Base-by-base conservation (phyloP, 2,329 filamentous ascomycete genomes). In the Pestalotiopsis fici region DNA sequence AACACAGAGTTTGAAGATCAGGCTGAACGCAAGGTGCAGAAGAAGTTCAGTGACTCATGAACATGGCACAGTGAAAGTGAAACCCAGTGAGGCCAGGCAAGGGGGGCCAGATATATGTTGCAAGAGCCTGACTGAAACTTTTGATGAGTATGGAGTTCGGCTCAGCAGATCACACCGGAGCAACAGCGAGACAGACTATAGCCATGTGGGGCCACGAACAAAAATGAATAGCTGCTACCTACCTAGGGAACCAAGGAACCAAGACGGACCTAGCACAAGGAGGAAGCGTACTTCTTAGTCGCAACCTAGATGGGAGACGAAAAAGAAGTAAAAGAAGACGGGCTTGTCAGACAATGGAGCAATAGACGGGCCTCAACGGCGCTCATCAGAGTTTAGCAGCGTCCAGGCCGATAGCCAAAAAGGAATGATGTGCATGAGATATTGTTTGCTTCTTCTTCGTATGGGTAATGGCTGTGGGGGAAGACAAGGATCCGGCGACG, bases 41-140 rank as follows among this genome's bases (percentile, higher is more conserved):
- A 73, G 69, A 70, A 72, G 74, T 75, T 73, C 72, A 77, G 78
- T 81, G 80, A 81, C 78, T 81, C 79, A 79, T 76, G 72, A 69
- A 68, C 64, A 70, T 72, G 65, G 25, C 59, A 71, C 60, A 68
- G 80, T 83, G 80, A 82, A 80, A 76, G 80, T 83, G 80, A 82
- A 80, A 76, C 74, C 74, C 67, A 75, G 80, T 81, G 80, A 82
- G 80, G 75, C 76, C 74, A 77, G 75, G 71, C 69, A 75, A 74
- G 73, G 70, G 70, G 31, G 7, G 31, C n/a, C n/a, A 74, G 72
- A 75, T 83, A 82, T 83, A 83, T 79, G 78, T 67, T 68, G 71
- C 65, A 43, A 60, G 7, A 67, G 70, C 68, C 68, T 70, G 66
- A 67, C 74, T 72, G 74, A 74, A 76, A 71, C 70, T 73, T 71